A percentile compares a stretch with the other conserved stretches of the same genome.
Evolutionary conservation across 345 rosid species (phyloP).

Genomic region (Carallia brachiata): DNA sequence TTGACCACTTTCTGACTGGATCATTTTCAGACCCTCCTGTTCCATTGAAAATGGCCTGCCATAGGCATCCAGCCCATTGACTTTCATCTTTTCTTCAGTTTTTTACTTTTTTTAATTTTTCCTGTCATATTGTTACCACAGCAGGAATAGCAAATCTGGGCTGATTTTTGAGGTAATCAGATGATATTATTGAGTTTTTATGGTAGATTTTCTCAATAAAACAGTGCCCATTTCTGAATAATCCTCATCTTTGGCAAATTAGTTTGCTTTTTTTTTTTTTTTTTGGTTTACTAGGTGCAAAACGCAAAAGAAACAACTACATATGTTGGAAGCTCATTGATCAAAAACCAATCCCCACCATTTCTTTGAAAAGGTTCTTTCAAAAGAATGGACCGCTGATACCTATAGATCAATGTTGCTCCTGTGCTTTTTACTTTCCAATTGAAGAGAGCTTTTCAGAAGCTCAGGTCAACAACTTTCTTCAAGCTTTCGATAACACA

Average conservation of each 20-base stretch:
- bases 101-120: background rate
- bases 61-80: slow-evolving; percentile 11
- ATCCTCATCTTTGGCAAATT: too few species aligned
- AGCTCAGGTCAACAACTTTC: background rate
- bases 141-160: too few species aligned
- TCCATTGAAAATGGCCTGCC: slow-evolving; percentile 46
- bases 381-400: slow-evolving; percentile 6
- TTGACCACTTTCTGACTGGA: slow-evolving; percentile 31
- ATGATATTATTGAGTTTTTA: too few species aligned
- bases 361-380: background rate
- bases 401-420: background rate
- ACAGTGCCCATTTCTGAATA: too few species aligned
- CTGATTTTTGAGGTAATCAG: too few species aligned
- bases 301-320: too few species aligned
- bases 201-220: too few species aligned
- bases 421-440: background rate
- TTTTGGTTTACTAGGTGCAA: too few species aligned
- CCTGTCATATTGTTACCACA: too few species aligned
- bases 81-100: background rate
- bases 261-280: too few species aligned
- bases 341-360: too few species aligned
- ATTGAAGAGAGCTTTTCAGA: background rate
- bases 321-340: too few species aligned
- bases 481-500: background rate
- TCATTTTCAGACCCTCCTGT: slow-evolving; percentile 38